Conservation (phyloP, 495 filamentous ascomycete genomes). For the Jackrogersella multiformis region DNA sequence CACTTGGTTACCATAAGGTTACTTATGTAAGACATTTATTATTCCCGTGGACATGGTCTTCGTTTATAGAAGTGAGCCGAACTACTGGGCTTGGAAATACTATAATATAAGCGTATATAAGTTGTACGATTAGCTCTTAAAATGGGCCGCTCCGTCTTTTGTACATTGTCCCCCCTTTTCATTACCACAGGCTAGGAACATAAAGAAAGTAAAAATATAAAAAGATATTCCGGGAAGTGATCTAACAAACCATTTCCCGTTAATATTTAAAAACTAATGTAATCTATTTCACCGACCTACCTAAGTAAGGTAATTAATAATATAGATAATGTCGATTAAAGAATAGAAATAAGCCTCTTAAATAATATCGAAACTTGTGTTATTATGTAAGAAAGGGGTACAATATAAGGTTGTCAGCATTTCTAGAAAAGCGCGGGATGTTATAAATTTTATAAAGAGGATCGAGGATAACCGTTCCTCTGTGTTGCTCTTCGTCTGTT, state of each 20-base stretch:
- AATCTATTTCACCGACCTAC: background rate
- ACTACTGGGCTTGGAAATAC: background rate
- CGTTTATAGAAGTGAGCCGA: background rate
- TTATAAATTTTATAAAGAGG: background rate
- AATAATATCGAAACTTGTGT: background rate
- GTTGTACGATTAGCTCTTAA: slow-evolving; percentile 1
- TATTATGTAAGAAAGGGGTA: background rate
- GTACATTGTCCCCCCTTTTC: background rate
- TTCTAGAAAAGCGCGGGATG: background rate
- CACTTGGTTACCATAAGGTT: too few species aligned
- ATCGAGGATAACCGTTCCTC: background rate
- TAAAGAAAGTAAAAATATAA: background rate
- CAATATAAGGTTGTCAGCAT: background rate
- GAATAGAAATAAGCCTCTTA: background rate
- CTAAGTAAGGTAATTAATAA: too few species aligned
- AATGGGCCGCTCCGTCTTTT: background rate
- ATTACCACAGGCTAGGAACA: slow-evolving; percentile 1
- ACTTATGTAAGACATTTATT: too few species aligned
- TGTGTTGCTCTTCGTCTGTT: background rate
- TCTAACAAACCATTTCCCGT: slow-evolving; percentile 9
- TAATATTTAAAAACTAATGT: background rate
- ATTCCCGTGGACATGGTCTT: slow-evolving; percentile 2
- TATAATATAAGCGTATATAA: background rate
- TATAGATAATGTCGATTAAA: background rate
- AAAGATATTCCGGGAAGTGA: background rate